A percentile compares a stretch with the other conserved stretches of the same genome.
These are phyloP conservation scores for Cupressus sempervirens DNA, from an alignment of 75 land plant genomes.

Conservation along the genomic window DNA sequence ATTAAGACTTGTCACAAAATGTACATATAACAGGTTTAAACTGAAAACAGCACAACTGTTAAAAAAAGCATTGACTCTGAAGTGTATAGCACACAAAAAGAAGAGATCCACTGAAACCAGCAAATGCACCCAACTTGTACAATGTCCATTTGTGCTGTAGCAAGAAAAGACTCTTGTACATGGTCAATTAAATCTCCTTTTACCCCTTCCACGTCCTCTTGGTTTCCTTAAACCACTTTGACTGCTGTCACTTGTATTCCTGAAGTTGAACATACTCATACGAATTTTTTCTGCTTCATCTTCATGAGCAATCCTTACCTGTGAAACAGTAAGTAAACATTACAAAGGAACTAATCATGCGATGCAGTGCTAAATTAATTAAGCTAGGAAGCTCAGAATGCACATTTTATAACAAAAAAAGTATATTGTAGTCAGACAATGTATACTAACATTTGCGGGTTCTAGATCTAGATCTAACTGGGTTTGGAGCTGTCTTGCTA, in stretches of 20 bases:
- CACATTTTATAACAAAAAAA: neutral
- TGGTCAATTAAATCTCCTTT: conserved; percentile 19
- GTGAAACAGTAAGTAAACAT: conserved; percentile 4
- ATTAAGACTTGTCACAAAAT: neutral
- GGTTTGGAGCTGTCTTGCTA: conserved; percentile 74
- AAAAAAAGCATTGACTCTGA: neutral
- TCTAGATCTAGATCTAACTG: conserved; percentile 81
- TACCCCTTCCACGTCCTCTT: conserved; percentile 60
- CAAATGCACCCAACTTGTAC: neutral
- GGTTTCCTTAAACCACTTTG: conserved; percentile 29
- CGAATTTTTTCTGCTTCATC: conserved; percentile 58
- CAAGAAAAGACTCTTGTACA: neutral
- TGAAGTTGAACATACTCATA: conserved; percentile 77
- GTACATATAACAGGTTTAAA: neutral
- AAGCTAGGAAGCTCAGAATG: neutral
- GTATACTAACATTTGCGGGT: conserved; percentile 27
- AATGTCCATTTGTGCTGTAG: neutral
- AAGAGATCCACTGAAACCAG: neutral
- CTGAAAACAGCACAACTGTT: neutral
- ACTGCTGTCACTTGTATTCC: conserved; percentile 22
- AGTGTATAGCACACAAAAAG: neutral
- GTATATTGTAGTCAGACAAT: neutral
- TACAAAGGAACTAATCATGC: neutral
- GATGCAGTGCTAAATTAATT: neutral
- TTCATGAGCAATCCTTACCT: conserved; percentile 29